phyloP scores from a whole-genome alignment of 2,329 filamentous ascomycete genomes.

The Fusarium drepaniforme region DNA sequence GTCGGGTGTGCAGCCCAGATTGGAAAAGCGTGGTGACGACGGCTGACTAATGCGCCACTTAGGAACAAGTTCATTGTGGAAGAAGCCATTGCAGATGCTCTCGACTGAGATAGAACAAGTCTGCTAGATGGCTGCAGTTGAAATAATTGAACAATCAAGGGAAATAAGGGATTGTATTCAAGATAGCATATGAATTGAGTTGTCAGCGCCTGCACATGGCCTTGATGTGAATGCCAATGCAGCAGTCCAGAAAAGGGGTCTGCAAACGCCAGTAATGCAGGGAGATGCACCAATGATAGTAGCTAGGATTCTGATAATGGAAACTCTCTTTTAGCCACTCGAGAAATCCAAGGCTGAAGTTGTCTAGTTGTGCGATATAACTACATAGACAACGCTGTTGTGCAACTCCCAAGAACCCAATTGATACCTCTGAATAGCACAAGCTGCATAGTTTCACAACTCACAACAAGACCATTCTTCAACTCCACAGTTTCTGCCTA shows the following conservation, averaged over 20 bases:
- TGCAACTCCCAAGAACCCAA: neutral
- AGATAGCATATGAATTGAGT: neutral
- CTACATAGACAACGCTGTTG: neutral
- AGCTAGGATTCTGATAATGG: neutral
- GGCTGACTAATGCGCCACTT: constrained; percentile 17
- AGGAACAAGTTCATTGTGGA: constrained; percentile 5
- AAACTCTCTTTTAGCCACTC: neutral
- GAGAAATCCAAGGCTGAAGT: neutral
- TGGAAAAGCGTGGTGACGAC: constrained; percentile 14
- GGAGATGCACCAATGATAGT: neutral
- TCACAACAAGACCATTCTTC: neutral
- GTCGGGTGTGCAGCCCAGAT: neutral
- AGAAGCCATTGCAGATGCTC: neutral
- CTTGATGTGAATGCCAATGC: neutral
- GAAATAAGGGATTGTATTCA: neutral
- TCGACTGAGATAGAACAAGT: neutral
- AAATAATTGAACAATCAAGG: neutral
- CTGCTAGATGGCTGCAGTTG: neutral
- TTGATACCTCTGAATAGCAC: neutral
- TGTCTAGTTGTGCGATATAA: neutral
- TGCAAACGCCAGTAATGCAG: neutral
- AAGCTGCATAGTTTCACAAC: neutral
- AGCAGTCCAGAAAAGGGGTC: neutral
- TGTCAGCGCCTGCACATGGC: neutral
- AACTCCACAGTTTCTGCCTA: constrained; percentile 8